phyloP scores from a whole-genome alignment of 345 rosid genomes.

The Camelina sativa region DNA sequence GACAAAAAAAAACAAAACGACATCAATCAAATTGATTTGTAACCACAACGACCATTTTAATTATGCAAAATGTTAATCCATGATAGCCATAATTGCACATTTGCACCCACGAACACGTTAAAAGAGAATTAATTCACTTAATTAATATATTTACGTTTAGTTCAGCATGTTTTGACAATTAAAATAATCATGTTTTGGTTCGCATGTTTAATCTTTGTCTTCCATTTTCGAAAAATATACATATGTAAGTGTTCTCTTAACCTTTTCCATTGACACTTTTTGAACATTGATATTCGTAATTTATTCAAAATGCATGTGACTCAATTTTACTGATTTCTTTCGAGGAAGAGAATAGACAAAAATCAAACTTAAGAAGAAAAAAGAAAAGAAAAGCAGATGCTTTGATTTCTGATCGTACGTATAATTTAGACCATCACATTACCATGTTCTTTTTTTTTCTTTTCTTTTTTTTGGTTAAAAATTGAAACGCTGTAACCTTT shows the following conservation, averaged over 20 bases:
- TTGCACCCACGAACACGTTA: not conserved
- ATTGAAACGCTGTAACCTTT: not conserved
- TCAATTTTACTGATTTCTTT: conserved; percentile 13
- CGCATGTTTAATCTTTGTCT: conserved; percentile 14
- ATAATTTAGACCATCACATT: conserved; percentile 21
- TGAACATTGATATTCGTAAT: conserved; percentile 9
- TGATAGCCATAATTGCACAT: not conserved
- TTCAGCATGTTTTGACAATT: not conserved
- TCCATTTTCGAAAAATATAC: not conserved
- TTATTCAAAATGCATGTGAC: conserved; percentile 31
- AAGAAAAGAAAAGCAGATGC: conserved; percentile 22
- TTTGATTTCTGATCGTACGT: conserved; percentile 21
- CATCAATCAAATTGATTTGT: conserved; percentile 2
- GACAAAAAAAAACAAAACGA: not conserved
- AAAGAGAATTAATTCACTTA: not conserved
- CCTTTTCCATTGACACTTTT: conserved; percentile 7
- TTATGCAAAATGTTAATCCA: not conserved
- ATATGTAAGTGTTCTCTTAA: not conserved
- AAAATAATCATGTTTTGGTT: not conserved
- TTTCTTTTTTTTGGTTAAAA: not conserved
- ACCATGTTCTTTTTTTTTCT: not conserved
- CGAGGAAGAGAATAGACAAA: not conserved
- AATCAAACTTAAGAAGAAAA: too few relatives aligned
- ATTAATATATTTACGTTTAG: not conserved
- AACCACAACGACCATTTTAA: not conserved